These are phyloP conservation scores for Francoa sonchifolia DNA, from an alignment of 441 rosid genomes.

Conservation along the genomic window DNA sequence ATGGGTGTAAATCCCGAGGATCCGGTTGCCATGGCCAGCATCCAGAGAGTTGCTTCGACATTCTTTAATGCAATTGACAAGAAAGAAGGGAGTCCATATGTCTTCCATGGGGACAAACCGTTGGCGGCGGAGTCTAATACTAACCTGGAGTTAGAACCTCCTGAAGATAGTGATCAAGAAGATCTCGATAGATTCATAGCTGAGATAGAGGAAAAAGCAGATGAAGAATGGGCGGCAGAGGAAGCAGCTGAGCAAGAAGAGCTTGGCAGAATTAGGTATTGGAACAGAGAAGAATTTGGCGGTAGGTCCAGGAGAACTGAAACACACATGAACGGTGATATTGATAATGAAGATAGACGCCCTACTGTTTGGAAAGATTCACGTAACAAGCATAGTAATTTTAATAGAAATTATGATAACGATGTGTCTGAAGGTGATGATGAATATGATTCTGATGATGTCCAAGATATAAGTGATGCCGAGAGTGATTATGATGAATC, in stretches of 20 bases:
- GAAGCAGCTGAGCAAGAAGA: slow-evolving; percentile 89
- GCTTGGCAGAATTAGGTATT: slow-evolving; percentile 53
- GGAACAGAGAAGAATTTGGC: slow-evolving; percentile 64
- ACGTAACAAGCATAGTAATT: slow-evolving; percentile 24
- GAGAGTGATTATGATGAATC: slow-evolving; percentile 27
- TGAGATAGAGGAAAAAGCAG: slow-evolving; percentile 95
- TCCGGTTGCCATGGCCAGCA: slow-evolving; percentile 97
- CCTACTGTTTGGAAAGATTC: slow-evolving; percentile 27
- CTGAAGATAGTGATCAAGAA: slow-evolving; percentile 85
- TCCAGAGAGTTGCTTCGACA: slow-evolving; percentile 94
- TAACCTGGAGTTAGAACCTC: slow-evolving; percentile 31
- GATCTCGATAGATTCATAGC: slow-evolving; percentile 83
- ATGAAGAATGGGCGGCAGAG: slow-evolving; percentile 84
- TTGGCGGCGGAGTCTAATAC: slow-evolving; percentile 12
- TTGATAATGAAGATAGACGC: slow-evolving; percentile 28
- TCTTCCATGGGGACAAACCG: slow-evolving; percentile 50
- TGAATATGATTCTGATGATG: slow-evolving; percentile 30
- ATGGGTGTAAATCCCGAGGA: slow-evolving; percentile 95
- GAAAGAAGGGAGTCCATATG: slow-evolving; percentile 89
- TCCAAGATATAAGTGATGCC: slow-evolving; percentile 12
- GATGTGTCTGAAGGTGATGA: slow-evolving; percentile 20
- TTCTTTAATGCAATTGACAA: slow-evolving; percentile 91
- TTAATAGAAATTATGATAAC: slow-evolving; percentile 28
- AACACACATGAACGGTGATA: slow-evolving; percentile 22
- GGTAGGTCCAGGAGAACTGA: slow-evolving; percentile 53